Conservation (phyloP, 352 stramenopile species). For the Vaucheria bursata region DNA sequence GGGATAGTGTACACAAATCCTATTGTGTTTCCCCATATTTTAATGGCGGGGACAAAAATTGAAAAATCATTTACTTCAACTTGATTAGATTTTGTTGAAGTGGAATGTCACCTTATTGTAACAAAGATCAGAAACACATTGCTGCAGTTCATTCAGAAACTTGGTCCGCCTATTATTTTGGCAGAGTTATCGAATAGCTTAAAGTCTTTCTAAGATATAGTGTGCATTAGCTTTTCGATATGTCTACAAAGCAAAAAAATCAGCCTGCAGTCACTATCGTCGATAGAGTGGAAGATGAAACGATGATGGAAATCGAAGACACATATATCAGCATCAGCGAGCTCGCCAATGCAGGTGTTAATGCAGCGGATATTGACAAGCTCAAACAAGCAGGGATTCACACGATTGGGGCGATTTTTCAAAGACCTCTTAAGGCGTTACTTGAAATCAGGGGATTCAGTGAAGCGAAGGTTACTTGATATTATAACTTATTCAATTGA, state of each 20-base stretch:
- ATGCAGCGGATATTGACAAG: conserved; percentile 43
- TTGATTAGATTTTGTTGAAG: too few relatives aligned
- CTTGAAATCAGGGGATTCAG: conserved; percentile 29
- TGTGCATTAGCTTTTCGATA: too few relatives aligned
- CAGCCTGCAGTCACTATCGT: neutral
- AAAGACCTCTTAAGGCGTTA: conserved; percentile 25
- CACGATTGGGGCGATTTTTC: conserved; percentile 24
- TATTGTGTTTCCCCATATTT: too few relatives aligned
- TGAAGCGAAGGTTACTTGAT: conserved; percentile 11
- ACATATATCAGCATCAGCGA: conserved; percentile 13
- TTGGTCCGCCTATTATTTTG: too few relatives aligned
- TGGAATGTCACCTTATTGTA: too few relatives aligned
- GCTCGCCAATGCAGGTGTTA: conserved; percentile 38
- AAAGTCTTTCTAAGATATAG: too few relatives aligned
- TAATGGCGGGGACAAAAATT: too few relatives aligned
- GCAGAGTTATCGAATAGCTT: too few relatives aligned
- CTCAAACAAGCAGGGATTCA: conserved; percentile 30
- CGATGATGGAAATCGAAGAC: neutral
- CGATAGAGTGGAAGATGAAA: neutral
- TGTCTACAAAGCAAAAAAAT: neutral
- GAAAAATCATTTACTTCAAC: too few relatives aligned
- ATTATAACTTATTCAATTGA: neutral
- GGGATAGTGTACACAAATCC: too few relatives aligned
- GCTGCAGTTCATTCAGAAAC: too few relatives aligned
- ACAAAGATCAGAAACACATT: too few relatives aligned